Base-by-base conservation (phyloP, 805 yeast species). In the Metschnikowia aberdeeniae region DNA sequence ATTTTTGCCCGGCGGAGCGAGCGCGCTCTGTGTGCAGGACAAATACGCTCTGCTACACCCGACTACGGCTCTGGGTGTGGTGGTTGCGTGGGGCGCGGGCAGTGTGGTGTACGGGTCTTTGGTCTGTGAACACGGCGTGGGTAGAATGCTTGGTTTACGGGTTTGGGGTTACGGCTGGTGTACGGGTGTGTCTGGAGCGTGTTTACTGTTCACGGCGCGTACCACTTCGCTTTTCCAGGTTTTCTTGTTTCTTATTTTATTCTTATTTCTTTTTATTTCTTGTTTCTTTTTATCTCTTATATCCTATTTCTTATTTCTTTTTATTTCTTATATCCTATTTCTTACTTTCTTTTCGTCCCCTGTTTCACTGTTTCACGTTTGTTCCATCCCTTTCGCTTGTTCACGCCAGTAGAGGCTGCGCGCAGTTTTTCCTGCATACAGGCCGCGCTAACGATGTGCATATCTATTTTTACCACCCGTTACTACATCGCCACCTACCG, bases 21-120 rank as follows among this genome's bases (percentile, higher is more conserved):
- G 40, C 30, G 37, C 34, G 43, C 17, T 6, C 40, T 34, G 40
- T 34, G 34, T 48, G 52, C 52, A 48, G 52, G 35, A 29, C 35
- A 28, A 13, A 27, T 29, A 27, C 43, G 26, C 13, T 14, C 26
- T 6, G 26, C 6, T 22, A 22, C 26, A 22, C 26, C 26, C 26
- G 8, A 2, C 8, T 4, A 22, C 24, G 24, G 9, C 34, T n/a
- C 9, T 6, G 34, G 17, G 34, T 9, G 19, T 6, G 20, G 34
- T 34, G 12, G 26, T 20, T 20, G 26, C 13, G 24, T 11, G 26
- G 13, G 6, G 13, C 6, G 8, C 8, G 8, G 26, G 4, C 26
- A 1, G 26, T 17, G 26, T 17, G 26, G 8, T 5, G 26, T 22
- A 22, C 26, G 26, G 26, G 26, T 22, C 8, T 22, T 22, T 22